Evolutionary conservation across 1,284 basidiomycete species (phyloP), one percentile per base, ranked within the genome.

Genomic region (Singerocomus inundabilis): DNA sequence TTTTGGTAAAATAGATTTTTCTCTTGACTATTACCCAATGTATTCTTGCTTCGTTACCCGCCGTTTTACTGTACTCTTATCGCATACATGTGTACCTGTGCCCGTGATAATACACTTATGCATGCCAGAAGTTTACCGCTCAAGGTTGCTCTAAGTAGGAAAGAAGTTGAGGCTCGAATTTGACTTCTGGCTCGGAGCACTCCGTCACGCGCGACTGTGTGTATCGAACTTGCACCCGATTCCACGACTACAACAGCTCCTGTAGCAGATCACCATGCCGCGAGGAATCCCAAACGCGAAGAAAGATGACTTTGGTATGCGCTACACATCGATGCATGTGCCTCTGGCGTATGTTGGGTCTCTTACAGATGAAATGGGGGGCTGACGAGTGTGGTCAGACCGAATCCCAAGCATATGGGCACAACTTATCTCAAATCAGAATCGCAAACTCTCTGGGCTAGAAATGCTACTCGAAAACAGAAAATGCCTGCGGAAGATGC

Each of bases 281-380:
- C 78, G 88, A 66, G 87, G 87, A 51, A 79, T 91, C 46, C 87
- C 88, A 25, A 88, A 88, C 62, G 81, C 79, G 35, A 87, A 83
- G 68, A 77, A 80, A 55, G 88, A 90, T 72, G 89, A 91, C 57
- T 82, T 82, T 49, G 86, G 88, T 10, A 75, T 91, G 74, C 77
- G 81, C 47, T 91, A 85, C 68, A 90, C 89, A 6, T 74, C 78
- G n/a, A 91, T 91, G 66, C 76, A 84, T 69, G 87, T 90, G 10
- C 89, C 89, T 28, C 67, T 88, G 51, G 77, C 80, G 84, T 89
- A 61, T 53, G 82, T 79, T 36, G 33, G 42, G 34, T 40, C 37
- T 25, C 51, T 48, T 46, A 7, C 34, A 44, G 29, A 36, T 32
- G 40, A 18, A 35, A 18, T 40, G n/a, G n/a, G 33, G 48, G 42